Evolutionary conservation across 2,329 filamentous ascomycete genomes (phyloP).

Genomic region (Cladobotryum protrusum): DNA sequence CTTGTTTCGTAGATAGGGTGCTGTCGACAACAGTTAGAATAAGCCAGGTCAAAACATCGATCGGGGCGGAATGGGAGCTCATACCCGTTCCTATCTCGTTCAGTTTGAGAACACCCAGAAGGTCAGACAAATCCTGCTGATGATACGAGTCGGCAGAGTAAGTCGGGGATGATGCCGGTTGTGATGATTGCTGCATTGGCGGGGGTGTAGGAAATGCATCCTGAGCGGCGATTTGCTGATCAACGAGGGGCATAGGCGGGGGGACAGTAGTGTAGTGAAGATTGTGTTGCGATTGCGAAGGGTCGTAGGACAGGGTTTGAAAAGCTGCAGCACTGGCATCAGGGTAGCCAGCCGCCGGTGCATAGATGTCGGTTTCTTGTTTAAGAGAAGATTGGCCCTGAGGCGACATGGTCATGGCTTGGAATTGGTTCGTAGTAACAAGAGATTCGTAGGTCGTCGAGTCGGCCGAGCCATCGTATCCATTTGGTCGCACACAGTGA

Average conservation of each 20-base stretch:
- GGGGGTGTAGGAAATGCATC: conserved; percentile 48
- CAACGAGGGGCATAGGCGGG: conserved; percentile 42
- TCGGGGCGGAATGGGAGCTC: conserved; percentile 19
- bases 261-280: conserved; percentile 51
- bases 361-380: conserved; percentile 39
- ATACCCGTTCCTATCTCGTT: conserved; percentile 80
- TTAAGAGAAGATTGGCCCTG: conserved; percentile 32
- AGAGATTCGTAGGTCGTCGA: conserved; percentile 27
- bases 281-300: conserved; percentile 37
- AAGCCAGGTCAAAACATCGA: neutral
- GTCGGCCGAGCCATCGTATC: conserved; percentile 49
- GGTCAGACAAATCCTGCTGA: conserved; percentile 67
- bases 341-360: conserved; percentile 43
- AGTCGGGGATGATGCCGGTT: conserved; percentile 37
- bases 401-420: conserved; percentile 48
- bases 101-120: conserved; percentile 80
- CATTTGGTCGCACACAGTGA: conserved; percentile 84
- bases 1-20: conserved; percentile 75
- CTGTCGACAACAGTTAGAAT: conserved; percentile 35
- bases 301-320: conserved; percentile 42
- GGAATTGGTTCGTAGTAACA: conserved; percentile 30
- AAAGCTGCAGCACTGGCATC: conserved; percentile 40
- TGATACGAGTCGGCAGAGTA: conserved; percentile 59
- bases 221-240: conserved; percentile 44
- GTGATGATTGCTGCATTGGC: conserved; percentile 28